Conservation (phyloP, 805 yeast genomes). For the Hanseniaspora guilliermondii region DNA sequence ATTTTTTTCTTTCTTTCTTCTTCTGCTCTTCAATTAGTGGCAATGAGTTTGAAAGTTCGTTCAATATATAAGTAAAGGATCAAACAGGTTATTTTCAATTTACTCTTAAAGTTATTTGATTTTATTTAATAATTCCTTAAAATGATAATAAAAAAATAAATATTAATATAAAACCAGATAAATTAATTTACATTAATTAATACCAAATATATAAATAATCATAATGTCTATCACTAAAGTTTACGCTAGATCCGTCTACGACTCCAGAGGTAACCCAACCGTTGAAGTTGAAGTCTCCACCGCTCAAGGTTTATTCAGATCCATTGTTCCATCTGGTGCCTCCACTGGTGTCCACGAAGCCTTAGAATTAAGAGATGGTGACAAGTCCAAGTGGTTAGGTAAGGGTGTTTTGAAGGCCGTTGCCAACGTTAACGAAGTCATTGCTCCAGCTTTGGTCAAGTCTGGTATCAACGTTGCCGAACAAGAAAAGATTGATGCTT, state of each 20-base stretch:
- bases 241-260: conserved; percentile 94
- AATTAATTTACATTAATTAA: conserved; percentile 17
- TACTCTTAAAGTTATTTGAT: too few relatives aligned
- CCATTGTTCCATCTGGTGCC: conserved; percentile 99
- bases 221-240: conserved; percentile 75
- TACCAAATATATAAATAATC: neutral
- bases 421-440: conserved; percentile 83
- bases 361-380: conserved; percentile 94
- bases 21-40: too few relatives aligned
- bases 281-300: conserved; percentile 96
- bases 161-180: conserved; percentile 15
- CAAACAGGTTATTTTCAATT: conserved; percentile 20
- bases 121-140: too few relatives aligned
- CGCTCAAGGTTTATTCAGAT: conserved; percentile 84
- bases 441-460: conserved; percentile 85
- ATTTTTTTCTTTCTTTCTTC: neutral
- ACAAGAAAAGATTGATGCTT: conserved; percentile 78
- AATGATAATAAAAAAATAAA: neutral
- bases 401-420: conserved; percentile 98
- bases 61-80: conserved; percentile 36
- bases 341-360: conserved; percentile 99
- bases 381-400: conserved; percentile 94
- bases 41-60: conserved; percentile 16
- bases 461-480: conserved; percentile 72
- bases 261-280: conserved; percentile 99